Conservation (phyloP, 2,329 filamentous ascomycete species). For the Didymella lethalis region DNA sequence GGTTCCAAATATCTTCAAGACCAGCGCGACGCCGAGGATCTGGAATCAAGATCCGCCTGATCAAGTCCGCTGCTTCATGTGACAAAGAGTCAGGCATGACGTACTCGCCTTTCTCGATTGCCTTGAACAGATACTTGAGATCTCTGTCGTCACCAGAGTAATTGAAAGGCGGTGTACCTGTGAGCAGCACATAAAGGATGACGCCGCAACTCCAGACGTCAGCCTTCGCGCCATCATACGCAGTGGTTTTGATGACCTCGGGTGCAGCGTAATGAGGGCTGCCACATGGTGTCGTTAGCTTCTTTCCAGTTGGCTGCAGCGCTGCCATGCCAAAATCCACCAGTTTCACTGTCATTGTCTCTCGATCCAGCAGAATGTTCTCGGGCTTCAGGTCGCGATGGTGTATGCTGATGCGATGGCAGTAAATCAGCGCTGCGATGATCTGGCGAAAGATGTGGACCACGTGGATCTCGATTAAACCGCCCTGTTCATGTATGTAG, state of each 20-base stretch:
- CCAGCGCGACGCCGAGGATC: constrained; percentile 81
- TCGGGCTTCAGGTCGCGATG: constrained; percentile 97
- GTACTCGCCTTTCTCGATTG: constrained; percentile 60
- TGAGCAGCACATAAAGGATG: constrained; percentile 83
- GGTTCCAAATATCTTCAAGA: constrained; percentile 82
- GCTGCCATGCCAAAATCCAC: constrained; percentile 99
- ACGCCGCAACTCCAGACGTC: constrained; percentile 91
- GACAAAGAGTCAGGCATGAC: constrained; percentile 62
- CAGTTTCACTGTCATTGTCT: constrained; percentile 80
- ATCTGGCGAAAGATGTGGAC: constrained; percentile 92
- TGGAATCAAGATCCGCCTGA: constrained; percentile 78
- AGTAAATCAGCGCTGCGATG: constrained; percentile 89
- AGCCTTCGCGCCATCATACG: constrained; percentile 83
- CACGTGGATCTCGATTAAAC: constrained; percentile 80
- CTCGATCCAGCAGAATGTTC: constrained; percentile 85
- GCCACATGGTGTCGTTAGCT: constrained; percentile 88
- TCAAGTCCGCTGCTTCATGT: constrained; percentile 76
- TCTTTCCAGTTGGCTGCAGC: constrained; percentile 79
- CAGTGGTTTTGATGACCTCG: constrained; percentile 79
- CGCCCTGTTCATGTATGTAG: constrained; percentile 77
- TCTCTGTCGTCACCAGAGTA: constrained; percentile 59
- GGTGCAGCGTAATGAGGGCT: constrained; percentile 97
- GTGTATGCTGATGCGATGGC: constrained; percentile 92
- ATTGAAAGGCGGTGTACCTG: constrained; percentile 81
- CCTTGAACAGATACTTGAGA: constrained; percentile 68